phyloP scores from a whole-genome alignment of 2,329 filamentous ascomycete genomes.

The Claviceps capensis region DNA sequence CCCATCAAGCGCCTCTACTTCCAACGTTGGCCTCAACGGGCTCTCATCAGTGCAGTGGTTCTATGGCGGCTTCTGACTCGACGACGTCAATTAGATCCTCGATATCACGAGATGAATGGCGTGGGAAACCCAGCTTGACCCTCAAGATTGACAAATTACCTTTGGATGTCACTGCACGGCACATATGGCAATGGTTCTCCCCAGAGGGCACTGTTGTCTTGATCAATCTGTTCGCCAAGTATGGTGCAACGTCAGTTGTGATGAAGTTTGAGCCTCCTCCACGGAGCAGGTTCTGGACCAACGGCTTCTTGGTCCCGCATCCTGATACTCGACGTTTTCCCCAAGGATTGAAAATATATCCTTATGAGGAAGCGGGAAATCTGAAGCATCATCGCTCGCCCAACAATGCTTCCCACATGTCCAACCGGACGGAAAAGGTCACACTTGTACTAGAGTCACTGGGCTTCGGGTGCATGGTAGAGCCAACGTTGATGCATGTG shows the following conservation, averaged over 20 bases:
- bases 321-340: conserved; percentile 10
- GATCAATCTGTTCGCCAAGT: conserved; percentile 33
- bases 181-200: conserved; percentile 39
- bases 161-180: conserved; percentile 20
- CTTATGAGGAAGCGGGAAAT: neutral
- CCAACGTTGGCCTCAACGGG: neutral
- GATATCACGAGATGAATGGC: conserved; percentile 13
- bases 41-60: neutral
- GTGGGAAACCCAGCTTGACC: conserved; percentile 19
- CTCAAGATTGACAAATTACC: conserved; percentile 23
- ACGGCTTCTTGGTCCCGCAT: conserved; percentile 15
- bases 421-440: conserved; percentile 15
- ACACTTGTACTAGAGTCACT: conserved; percentile 31
- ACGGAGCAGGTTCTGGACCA: conserved; percentile 34
- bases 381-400: neutral
- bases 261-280: conserved; percentile 48
- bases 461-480: conserved; percentile 47
- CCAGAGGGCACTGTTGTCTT: conserved; percentile 37
- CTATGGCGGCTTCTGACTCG: neutral
- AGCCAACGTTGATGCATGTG: conserved; percentile 41
- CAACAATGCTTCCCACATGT: neutral
- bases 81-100: neutral
- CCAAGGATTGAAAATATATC: conserved; percentile 10
- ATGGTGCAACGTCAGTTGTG: conserved; percentile 19
- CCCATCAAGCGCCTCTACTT: neutral